Evolutionary conservation across 2,329 filamentous ascomycete genomes (phyloP).

Genomic region (Allantophomopsis lycopodina): DNA sequence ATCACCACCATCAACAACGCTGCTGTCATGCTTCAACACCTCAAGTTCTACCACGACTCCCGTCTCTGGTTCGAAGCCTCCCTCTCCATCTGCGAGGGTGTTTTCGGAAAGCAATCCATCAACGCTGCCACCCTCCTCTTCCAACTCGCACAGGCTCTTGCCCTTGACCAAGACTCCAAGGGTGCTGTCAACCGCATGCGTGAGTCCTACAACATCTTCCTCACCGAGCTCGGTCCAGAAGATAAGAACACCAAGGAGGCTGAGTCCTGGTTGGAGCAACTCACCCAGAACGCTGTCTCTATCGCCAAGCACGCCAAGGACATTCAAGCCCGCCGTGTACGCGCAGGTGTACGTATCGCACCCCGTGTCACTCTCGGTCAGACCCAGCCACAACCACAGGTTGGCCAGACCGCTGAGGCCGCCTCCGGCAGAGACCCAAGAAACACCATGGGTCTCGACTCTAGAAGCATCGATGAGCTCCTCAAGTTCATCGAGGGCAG

Average conservation of each 20-base stretch:
- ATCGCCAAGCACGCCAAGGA: constrained; percentile 92
- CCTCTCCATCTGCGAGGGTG: constrained; percentile 72
- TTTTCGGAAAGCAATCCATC: constrained; percentile 81
- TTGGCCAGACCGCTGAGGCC: constrained; percentile 42
- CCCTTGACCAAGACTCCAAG: constrained; percentile 91
- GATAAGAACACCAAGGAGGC: constrained; percentile 98
- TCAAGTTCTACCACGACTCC: constrained; percentile 91
- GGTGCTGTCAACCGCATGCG: constrained; percentile 86
- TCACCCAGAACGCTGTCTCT: constrained; percentile 88
- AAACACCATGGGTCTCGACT: constrained; percentile 38
- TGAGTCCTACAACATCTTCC: constrained; percentile 93
- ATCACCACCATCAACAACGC: constrained; percentile 99
- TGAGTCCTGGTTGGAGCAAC: constrained; percentile 88
- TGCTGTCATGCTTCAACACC: constrained; percentile 92
- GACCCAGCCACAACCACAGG: constrained; percentile 46
- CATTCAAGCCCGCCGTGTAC: constrained; percentile 59
- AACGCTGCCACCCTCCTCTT: constrained; percentile 92
- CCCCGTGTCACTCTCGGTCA: constrained; percentile 39
- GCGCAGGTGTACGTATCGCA: constrained; percentile 56
- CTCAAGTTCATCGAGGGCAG: constrained; percentile 86
- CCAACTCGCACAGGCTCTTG: constrained; percentile 90
- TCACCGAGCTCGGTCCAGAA: constrained; percentile 69
- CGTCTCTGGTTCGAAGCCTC: constrained; percentile 95
- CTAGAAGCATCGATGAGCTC: constrained; percentile 82
- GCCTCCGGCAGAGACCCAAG: constrained; percentile 17